phyloP scores from a whole-genome alignment of 2,329 filamentous ascomycete species.

The Nemania diffusa region DNA sequence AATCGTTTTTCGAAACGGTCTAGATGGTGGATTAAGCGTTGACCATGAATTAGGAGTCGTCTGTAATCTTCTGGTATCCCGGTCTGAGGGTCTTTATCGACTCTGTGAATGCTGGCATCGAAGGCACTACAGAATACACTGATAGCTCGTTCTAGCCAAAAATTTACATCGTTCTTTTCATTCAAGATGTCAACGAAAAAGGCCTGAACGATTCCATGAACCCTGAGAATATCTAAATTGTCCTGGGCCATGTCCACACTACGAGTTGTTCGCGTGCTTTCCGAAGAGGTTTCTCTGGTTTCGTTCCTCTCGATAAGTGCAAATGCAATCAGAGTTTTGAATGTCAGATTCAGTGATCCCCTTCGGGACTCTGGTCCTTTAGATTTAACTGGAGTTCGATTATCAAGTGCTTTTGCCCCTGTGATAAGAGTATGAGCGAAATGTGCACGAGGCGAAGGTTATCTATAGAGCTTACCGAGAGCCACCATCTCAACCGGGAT shows the following conservation, averaged over 20 bases:
- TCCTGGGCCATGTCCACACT: constrained; percentile 57
- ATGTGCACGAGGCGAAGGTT: neutral
- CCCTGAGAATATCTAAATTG: constrained; percentile 60
- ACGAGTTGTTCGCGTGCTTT: constrained; percentile 55
- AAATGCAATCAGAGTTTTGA: constrained; percentile 62
- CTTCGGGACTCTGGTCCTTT: constrained; percentile 52
- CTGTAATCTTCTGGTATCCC: constrained; percentile 64
- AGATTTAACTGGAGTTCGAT: constrained; percentile 58
- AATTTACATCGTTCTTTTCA: constrained; percentile 54
- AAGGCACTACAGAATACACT: constrained; percentile 62
- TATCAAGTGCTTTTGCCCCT: constrained; percentile 60
- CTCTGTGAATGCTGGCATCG: constrained; percentile 57
- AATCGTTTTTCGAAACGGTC: constrained; percentile 50
- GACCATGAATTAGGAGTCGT: constrained; percentile 62
- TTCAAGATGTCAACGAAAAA: constrained; percentile 62
- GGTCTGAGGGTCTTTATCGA: constrained; percentile 54
- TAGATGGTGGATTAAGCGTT: constrained; percentile 57
- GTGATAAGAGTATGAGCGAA: constrained; percentile 8
- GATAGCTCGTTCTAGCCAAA: constrained; percentile 62
- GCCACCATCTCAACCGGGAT: constrained; percentile 73
- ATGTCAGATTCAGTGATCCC: constrained; percentile 58
- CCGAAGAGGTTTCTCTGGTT: constrained; percentile 52
- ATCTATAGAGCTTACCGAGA: constrained; percentile 57
- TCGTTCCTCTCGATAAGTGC: constrained; percentile 64
- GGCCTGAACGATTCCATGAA: constrained; percentile 64